Conservation (phyloP, 192 early-diverging fungal genomes). For the Entrophospora sp. region DNA sequence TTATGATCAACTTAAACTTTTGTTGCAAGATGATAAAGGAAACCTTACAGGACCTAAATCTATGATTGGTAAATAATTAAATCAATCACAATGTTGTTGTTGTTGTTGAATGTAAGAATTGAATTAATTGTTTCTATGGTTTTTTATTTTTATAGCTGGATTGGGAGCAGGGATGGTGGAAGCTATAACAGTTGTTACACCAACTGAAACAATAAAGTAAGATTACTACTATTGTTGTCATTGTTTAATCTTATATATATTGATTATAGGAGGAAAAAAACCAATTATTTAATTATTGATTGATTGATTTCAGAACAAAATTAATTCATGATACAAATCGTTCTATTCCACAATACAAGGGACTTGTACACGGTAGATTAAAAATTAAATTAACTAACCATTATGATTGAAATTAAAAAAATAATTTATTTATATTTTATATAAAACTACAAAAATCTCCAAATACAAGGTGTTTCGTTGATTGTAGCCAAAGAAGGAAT, state of each 20-base stretch:
- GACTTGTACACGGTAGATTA: constrained; percentile 63
- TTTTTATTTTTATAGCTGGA: constrained; percentile 50
- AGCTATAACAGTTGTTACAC: constrained; percentile 82
- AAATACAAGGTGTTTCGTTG: constrained; percentile 25
- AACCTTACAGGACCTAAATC: constrained; percentile 56
- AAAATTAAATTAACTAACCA: too few relatives aligned
- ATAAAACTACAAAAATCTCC: not conserved
- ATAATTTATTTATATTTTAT: not conserved
- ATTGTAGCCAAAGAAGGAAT: constrained; percentile 69
- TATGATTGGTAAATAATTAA: constrained; percentile 38
- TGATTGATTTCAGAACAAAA: constrained; percentile 56
- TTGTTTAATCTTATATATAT: not conserved
- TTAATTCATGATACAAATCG: constrained; percentile 85
- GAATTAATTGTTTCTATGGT: too few relatives aligned
- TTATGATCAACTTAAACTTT: constrained; percentile 75
- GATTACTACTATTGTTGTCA: constrained; percentile 11
- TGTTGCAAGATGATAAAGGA: constrained; percentile 62
- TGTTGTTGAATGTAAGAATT: too few relatives aligned
- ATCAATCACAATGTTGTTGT: not conserved
- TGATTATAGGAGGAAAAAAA: not conserved
- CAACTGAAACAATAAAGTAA: constrained; percentile 90
- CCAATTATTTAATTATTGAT: not conserved
- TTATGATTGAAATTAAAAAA: too few relatives aligned
- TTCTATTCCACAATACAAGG: constrained; percentile 63
- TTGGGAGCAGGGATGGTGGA: constrained; percentile 85